Evolutionary conservation across 805 yeast genomes (phyloP).

Genomic region (Middelhovenomyces tepae): DNA sequence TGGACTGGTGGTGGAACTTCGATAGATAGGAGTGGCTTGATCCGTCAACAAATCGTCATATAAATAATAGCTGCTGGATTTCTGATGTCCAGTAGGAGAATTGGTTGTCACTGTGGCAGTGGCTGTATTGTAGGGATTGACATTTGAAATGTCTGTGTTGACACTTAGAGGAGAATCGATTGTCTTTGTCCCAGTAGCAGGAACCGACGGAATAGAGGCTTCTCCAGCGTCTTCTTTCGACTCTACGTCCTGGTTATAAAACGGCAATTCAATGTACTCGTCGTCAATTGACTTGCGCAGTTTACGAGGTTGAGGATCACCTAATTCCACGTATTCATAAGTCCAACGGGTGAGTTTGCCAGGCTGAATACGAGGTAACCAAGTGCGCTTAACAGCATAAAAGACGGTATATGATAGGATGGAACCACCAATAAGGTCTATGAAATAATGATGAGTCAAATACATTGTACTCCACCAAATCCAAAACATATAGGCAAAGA

Average conservation of each 20-base stretch:
- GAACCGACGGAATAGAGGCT: background rate
- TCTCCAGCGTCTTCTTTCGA: slow-evolving; percentile 1
- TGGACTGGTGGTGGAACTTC: too few relatives aligned
- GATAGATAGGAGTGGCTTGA: too few relatives aligned
- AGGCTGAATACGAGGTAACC: slow-evolving; percentile 44
- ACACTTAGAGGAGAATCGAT: slow-evolving; percentile 5
- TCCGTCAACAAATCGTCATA: too few relatives aligned
- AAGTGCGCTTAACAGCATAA: slow-evolving; percentile 53
- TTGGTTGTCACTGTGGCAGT: slow-evolving; percentile 9
- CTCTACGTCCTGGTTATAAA: slow-evolving; percentile 1
- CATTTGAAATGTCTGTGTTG: too few relatives aligned
- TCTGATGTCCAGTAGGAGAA: too few relatives aligned
- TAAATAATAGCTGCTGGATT: slow-evolving; percentile 12
- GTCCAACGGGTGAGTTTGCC: slow-evolving; percentile 35
- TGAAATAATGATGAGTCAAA: slow-evolving; percentile 90
- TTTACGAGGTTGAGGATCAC: slow-evolving; percentile 17
- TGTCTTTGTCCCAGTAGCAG: slow-evolving; percentile 4
- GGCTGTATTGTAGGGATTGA: too few relatives aligned
- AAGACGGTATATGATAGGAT: slow-evolving; percentile 66
- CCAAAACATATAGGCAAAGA: slow-evolving; percentile 78
- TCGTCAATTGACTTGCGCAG: slow-evolving; percentile 21
- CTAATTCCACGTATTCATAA: slow-evolving; percentile 31
- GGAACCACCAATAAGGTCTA: slow-evolving; percentile 92
- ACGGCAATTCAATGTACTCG: slow-evolving; percentile 19
- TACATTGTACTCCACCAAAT: slow-evolving; percentile 99